A percentile compares a stretch with the other conserved stretches of the same genome.
These are phyloP conservation scores for Picochlorum sp. DNA, from an alignment of 139 green algal genomes.

Conservation along the genomic window DNA sequence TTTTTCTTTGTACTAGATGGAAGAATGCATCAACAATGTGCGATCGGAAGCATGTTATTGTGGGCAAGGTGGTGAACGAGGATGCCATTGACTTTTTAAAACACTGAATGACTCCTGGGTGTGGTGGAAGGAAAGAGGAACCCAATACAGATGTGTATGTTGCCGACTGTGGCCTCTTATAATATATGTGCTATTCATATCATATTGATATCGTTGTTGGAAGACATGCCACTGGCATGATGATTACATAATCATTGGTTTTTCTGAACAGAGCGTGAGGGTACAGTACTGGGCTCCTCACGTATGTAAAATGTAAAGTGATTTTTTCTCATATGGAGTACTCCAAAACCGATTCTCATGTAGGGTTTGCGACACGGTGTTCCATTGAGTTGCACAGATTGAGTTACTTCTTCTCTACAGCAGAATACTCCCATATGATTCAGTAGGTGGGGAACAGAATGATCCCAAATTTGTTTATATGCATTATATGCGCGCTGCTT, in stretches of 20 bases:
- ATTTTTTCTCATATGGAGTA: too few relatives aligned
- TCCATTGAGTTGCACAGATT: background rate
- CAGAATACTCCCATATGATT: background rate
- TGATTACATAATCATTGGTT: too few relatives aligned
- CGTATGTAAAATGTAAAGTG: too few relatives aligned
- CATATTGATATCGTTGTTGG: too few relatives aligned
- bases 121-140: too few relatives aligned
- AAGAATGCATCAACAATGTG: conserved; percentile 43
- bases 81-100: conserved; percentile 63
- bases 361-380: background rate
- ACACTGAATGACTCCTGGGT: conserved; percentile 10
- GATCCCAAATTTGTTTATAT: background rate
- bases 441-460: background rate
- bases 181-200: too few relatives aligned
- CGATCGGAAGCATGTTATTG: conserved; percentile 82
- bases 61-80: conserved; percentile 54
- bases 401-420: background rate
- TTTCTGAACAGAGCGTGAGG: too few relatives aligned
- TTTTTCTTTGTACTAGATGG: conserved; percentile 75
- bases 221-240: too few relatives aligned
- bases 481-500: background rate
- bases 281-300: too few relatives aligned
- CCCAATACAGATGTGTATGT: too few relatives aligned
- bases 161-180: too few relatives aligned
- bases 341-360: background rate